Conservation (phyloP, 2,329 filamentous ascomycete genomes). For the Alternaria alternata region DNA sequence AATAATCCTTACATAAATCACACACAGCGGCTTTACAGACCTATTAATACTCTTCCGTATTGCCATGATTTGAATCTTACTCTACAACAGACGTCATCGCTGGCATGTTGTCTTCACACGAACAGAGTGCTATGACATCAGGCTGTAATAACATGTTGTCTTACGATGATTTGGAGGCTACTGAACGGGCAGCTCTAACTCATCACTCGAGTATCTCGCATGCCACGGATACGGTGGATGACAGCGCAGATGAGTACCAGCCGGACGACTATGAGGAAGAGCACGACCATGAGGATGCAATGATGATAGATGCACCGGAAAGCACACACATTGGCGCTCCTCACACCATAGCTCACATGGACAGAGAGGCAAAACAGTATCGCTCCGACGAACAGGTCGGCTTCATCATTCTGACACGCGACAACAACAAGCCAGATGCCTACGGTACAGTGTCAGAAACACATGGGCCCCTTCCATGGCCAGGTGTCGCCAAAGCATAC, state of each 20-base stretch:
- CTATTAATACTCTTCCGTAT: neutral
- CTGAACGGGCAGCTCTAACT: neutral
- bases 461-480: conserved; percentile 9
- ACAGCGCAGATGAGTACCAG: conserved; percentile 1
- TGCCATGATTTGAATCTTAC: neutral
- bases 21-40: neutral
- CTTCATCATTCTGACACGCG: conserved; percentile 22
- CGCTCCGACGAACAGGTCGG: conserved; percentile 14
- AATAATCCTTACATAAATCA: neutral
- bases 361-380: conserved; percentile 1
- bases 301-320: too few species aligned
- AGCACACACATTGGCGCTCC: neutral
- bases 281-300: neutral
- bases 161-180: neutral
- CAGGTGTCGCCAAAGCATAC: conserved; percentile 16
- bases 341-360: neutral
- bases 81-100: neutral
- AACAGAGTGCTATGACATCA: neutral
- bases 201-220: neutral
- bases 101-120: neutral
- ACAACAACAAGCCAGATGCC: conserved; percentile 21
- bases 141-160: neutral
- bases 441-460: conserved; percentile 18
- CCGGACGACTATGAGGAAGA: neutral
- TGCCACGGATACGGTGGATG: neutral